Conservation (phyloP, 805 yeast genomes). For the Saturnispora halmiae region DNA sequence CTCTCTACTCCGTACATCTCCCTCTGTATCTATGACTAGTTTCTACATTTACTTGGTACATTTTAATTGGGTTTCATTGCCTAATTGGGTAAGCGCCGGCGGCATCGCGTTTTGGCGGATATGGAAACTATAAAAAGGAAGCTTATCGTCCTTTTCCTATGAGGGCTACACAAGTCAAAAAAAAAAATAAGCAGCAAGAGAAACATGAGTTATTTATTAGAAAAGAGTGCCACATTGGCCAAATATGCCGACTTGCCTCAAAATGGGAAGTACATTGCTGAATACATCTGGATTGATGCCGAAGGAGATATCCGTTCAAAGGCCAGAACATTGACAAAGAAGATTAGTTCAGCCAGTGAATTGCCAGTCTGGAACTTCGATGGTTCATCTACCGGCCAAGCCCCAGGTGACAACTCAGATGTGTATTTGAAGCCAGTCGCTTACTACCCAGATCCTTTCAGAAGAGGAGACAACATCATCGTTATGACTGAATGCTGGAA, state of each 20-base stretch:
- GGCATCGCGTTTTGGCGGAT: slow-evolving; percentile 1
- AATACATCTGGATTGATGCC: slow-evolving; percentile 97
- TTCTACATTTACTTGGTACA: no score
- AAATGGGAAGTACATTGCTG: slow-evolving; percentile 82
- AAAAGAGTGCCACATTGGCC: slow-evolving; percentile 71
- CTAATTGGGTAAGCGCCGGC: slow-evolving; percentile 4
- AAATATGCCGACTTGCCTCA: slow-evolving; percentile 82
- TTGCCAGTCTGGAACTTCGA: slow-evolving; percentile 99
- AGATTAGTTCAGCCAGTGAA: slow-evolving; percentile 66
- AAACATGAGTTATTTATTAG: slow-evolving; percentile 28
- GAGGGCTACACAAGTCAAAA: no score
- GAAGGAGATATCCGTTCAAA: slow-evolving; percentile 87
- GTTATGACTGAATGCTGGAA: slow-evolving; percentile 96
- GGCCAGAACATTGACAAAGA: slow-evolving; percentile 74
- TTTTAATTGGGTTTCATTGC: neutral
- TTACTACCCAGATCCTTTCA: slow-evolving; percentile 91
- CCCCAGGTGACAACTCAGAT: slow-evolving; percentile 97
- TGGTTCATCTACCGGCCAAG: slow-evolving; percentile 97
- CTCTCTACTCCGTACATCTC: neutral
- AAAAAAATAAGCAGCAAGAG: no score
- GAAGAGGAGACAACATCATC: slow-evolving; percentile 93
- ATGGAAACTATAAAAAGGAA: neutral
- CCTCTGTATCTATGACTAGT: neutral
- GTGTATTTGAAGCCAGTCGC: slow-evolving; percentile 93
- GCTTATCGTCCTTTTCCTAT: slow-evolving; percentile 6